phyloP scores from a whole-genome alignment of 306 rosid genomes.

The Fragaria iinumae region DNA sequence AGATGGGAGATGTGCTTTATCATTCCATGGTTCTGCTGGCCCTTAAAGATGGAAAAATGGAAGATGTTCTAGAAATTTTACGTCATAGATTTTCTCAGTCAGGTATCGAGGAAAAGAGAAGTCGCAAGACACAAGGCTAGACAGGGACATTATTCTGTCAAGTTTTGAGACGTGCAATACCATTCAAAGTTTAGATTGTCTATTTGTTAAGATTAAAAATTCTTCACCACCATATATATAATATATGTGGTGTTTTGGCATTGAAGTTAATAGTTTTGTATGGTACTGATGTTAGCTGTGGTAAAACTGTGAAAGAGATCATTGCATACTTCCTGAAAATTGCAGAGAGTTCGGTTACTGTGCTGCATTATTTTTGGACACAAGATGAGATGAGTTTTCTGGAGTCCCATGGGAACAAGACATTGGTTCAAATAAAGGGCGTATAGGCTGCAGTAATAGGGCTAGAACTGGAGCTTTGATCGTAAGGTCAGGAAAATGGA shows the following conservation, averaged over 20 bases:
- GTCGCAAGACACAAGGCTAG: slow-evolving; percentile 32
- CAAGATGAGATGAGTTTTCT: no score
- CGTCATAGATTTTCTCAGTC: slow-evolving; percentile 77
- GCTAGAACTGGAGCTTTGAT: no score
- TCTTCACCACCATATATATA: neutral
- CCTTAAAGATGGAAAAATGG: slow-evolving; percentile 60
- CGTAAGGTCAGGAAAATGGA: no score
- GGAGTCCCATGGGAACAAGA: no score
- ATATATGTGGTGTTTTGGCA: neutral
- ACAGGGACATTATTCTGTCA: neutral
- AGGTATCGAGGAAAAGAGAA: slow-evolving; percentile 77
- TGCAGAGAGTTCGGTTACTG: no score
- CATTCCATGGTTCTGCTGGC: slow-evolving; percentile 80
- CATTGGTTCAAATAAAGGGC: no score
- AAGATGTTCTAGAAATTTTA: slow-evolving; percentile 76
- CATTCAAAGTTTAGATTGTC: neutral
- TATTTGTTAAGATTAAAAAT: neutral
- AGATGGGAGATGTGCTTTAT: slow-evolving; percentile 82
- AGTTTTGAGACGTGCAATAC: neutral
- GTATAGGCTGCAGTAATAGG: no score
- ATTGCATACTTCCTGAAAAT: no score
- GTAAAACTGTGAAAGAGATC: no score
- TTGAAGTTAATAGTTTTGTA: neutral
- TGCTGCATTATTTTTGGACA: no score
- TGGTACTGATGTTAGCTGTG: neutral